Evolutionary conservation across 176 grass and related monocot genomes (phyloP), one percentile per base, ranked within the genome.

Genomic region (Ensete ventricosum): DNA sequence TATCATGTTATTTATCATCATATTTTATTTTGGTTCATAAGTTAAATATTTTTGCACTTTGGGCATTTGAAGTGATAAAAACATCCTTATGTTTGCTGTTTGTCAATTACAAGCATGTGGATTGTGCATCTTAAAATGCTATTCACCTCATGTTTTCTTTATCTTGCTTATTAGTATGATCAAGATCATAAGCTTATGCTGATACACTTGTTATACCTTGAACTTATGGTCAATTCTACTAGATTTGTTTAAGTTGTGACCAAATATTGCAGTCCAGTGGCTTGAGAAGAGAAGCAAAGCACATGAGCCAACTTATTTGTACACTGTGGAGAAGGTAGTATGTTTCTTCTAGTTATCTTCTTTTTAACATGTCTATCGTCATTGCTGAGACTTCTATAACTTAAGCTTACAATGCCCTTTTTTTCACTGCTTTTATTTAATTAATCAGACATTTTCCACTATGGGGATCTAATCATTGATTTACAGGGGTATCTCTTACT

Each of bases 201-300:
- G 34, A 43, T 43, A 6, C 34, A 43, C 1, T 52, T 51, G 50
- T 49, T 76, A 14, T 9, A 62, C 20, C 13, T 19, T 17, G 14
- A 62, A 62, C 13, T 62, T 17, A 2, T 67, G 65, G 64, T 70
- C 20, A 11, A 53, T 79, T 21, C 57, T 63, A 57, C 72, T 64
- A 22, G 83, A n/a, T 20, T 9, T 62, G n/a, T 59, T 52, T 73
- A 82, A 65, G 7, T 49, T 23, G 14, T 27, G 3, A 62, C 12
- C 50, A 29, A 25, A 48, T 8, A n/a, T 62, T 76, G 29, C 74
- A 76, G 74, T 76, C 52, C 55, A 76, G 27, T 76, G 74, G 74
- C 74, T 76, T 51, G 74, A 76, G 55, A 76, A 76, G 57, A 76
- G 74, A 76, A 76, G 74, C 55, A 62, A 76, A 62, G 17, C 74